These are phyloP conservation scores for Penicillium sp. DNA, from an alignment of 2,329 filamentous ascomycete genomes.

Conservation along the genomic window DNA sequence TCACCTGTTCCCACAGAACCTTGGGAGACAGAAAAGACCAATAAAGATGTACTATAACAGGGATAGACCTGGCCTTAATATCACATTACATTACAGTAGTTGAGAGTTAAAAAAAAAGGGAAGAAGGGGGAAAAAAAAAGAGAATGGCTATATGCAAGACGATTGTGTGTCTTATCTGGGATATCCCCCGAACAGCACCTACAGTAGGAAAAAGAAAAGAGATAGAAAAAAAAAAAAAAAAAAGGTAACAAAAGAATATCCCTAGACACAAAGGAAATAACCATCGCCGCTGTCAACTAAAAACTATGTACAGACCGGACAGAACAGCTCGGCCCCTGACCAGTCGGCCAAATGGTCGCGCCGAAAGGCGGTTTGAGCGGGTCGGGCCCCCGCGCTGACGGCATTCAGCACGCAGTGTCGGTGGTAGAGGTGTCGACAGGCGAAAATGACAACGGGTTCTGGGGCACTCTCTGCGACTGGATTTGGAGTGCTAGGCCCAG, in stretches of 20 bases:
- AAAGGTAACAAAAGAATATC: not conserved
- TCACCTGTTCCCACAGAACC: not conserved
- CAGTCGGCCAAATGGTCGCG: slow-evolving; percentile 28
- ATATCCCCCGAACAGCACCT: not conserved
- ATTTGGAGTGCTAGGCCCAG: not conserved
- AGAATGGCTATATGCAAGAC: slow-evolving; percentile 1
- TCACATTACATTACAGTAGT: not conserved
- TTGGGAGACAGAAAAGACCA: not conserved
- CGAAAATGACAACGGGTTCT: slow-evolving; percentile 47
- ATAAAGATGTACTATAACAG: not conserved
- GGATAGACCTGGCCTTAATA: not conserved
- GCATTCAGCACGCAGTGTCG: slow-evolving; percentile 44
- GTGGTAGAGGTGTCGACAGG: slow-evolving; percentile 52
- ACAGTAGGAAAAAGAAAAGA: not conserved
- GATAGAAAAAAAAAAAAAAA: not conserved
- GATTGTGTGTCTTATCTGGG: slow-evolving; percentile 1
- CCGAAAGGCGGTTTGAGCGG: slow-evolving; percentile 18
- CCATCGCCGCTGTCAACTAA: not conserved
- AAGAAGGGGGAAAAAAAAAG: not conserved
- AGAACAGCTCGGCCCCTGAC: slow-evolving; percentile 32
- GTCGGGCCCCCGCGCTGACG: slow-evolving; percentile 10
- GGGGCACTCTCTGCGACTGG: not conserved
- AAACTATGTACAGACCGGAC: slow-evolving; percentile 41
- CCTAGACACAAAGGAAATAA: slow-evolving; percentile 3
- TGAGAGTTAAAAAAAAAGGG: not conserved